Percentiles rank a stretch among this genome's conserved stretches.
Conservation (phyloP, 768 basidiomycete species). For the Tylopilus sp. region DNA sequence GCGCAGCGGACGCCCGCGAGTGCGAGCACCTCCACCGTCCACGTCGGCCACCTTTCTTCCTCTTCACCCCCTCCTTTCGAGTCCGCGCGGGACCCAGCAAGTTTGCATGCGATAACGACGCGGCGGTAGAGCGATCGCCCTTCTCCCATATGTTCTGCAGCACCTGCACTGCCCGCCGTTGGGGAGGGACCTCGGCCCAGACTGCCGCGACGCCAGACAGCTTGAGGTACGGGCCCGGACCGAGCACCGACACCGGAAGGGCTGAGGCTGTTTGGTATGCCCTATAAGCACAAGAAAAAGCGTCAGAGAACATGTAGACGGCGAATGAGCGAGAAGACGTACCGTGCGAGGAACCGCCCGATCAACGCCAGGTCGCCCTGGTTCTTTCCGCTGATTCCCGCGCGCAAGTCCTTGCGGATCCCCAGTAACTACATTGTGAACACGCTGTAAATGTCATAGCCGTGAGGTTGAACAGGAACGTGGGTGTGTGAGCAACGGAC, state of each 20-base stretch:
- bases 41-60: conserved; percentile 44
- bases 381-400: conserved; percentile 59
- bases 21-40: conserved; percentile 41
- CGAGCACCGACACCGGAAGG: conserved; percentile 37
- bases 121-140: neutral
- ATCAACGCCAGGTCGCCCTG: conserved; percentile 52
- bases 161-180: conserved; percentile 24
- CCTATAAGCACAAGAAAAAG: conserved; percentile 26
- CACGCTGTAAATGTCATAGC: conserved; percentile 53
- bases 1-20: conserved; percentile 15
- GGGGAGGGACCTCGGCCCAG: conserved; percentile 48
- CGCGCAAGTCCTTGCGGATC: conserved; percentile 60
- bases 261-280: conserved; percentile 53
- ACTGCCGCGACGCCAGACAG: conserved; percentile 62
- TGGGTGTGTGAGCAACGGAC: neutral
- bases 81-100: conserved; percentile 38
- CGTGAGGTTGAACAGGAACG: conserved; percentile 19
- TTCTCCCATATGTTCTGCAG: conserved; percentile 24
- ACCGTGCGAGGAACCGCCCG: conserved; percentile 54
- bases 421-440: conserved; percentile 67
- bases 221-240: conserved; percentile 56
- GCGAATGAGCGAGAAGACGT: conserved; percentile 14
- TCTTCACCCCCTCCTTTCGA: conserved; percentile 36
- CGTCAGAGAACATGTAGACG: neutral
- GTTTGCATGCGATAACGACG: conserved; percentile 40